Conservation (phyloP, 352 stramenopile species). For the Globisporangium nagaii region DNA sequence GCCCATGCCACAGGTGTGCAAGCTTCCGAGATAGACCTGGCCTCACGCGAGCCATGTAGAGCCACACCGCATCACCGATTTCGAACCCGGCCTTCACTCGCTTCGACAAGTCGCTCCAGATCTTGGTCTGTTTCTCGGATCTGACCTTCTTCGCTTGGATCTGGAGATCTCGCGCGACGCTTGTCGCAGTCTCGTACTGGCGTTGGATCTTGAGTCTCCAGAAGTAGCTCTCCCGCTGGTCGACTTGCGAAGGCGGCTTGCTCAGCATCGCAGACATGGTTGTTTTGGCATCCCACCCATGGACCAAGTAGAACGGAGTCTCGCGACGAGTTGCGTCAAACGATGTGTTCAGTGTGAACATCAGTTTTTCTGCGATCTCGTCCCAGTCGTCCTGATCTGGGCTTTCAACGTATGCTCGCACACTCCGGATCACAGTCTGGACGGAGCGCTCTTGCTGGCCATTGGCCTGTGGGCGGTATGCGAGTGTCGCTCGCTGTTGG, state of each 20-base stretch:
- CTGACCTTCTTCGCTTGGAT: not conserved
- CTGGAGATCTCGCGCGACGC: not conserved
- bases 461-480: constrained; percentile 26
- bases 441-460: constrained; percentile 26
- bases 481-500: constrained; percentile 18
- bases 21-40: constrained; percentile 8
- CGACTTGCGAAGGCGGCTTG: not conserved
- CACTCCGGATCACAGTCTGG: constrained; percentile 18
- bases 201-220: constrained; percentile 7
- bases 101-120: not conserved
- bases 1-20: constrained; percentile 16
- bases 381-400: constrained; percentile 27
- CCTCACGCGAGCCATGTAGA: not conserved
- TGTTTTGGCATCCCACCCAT: constrained; percentile 12
- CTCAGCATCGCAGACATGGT: constrained; percentile 4
- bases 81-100: not conserved
- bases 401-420: constrained; percentile 15
- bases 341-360: constrained; percentile 16
- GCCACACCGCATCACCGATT: not conserved
- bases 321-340: constrained; percentile 8
- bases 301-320: constrained; percentile 14
- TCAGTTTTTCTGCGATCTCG: constrained; percentile 14
- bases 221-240: not conserved
- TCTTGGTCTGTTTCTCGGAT: not conserved
- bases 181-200: constrained; percentile 1